These are phyloP conservation scores for Berberis thunbergii DNA, from an alignment of 164 flowering plant genomes.

Conservation along the genomic window DNA sequence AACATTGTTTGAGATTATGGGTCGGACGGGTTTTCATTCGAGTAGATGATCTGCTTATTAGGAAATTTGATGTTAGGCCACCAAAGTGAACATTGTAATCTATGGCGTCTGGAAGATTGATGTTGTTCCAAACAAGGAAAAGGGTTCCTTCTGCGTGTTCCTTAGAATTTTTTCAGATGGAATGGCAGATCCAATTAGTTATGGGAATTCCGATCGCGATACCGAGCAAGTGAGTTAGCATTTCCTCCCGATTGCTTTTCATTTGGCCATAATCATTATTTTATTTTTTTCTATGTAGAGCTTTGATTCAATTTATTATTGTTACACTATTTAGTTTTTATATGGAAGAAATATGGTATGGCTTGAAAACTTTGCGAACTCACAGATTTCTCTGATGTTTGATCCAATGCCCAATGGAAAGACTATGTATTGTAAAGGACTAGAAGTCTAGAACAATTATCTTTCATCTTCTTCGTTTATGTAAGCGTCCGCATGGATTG, in stretches of 20 bases:
- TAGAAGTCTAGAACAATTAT: too few species aligned
- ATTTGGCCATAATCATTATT: too few species aligned
- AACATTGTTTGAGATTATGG: too few species aligned
- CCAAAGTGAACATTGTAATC: slow-evolving; percentile 31
- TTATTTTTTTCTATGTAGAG: not conserved
- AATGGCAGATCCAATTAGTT: not conserved
- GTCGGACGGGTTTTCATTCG: too few species aligned
- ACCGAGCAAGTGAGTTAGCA: not conserved
- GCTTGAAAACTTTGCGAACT: too few species aligned
- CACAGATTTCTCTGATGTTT: too few species aligned
- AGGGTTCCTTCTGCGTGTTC: slow-evolving; percentile 21
- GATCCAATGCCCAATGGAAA: too few species aligned
- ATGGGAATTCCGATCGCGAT: not conserved
- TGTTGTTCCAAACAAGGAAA: slow-evolving; percentile 8
- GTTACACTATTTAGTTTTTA: not conserved
- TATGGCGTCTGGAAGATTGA: slow-evolving; percentile 46
- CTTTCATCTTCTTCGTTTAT: too few species aligned
- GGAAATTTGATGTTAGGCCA: slow-evolving; percentile 38
- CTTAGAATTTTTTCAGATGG: slow-evolving; percentile 6
- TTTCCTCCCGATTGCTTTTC: not conserved
- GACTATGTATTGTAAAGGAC: too few species aligned
- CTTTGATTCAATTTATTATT: not conserved
- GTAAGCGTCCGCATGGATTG: too few species aligned
- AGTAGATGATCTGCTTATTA: not conserved
- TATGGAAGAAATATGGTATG: too few species aligned